Percentiles rank a stretch among this genome's conserved stretches.
Conservation (phyloP, 148 eudicot genomes). For the Euryodendron excelsum region DNA sequence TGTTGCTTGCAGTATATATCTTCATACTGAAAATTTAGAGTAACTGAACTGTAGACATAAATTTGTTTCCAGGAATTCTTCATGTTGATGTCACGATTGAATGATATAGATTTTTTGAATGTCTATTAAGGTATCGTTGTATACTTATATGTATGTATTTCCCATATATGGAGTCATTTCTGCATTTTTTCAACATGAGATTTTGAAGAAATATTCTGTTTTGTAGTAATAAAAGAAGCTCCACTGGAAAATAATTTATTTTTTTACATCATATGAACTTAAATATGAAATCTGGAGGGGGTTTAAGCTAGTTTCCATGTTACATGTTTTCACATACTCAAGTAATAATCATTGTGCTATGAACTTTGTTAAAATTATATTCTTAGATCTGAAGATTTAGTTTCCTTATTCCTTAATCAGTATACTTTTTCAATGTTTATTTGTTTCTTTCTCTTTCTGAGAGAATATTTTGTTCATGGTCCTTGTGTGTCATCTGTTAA, state of each 20-base stretch:
- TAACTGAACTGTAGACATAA: not conserved
- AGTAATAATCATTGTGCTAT: not conserved
- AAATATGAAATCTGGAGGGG: not conserved
- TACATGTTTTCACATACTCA: not conserved
- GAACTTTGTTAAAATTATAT: not conserved
- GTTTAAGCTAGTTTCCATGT: not conserved
- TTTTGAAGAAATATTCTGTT: not conserved
- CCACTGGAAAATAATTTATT: not conserved
- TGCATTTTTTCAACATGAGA: not conserved
- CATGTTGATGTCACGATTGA: not conserved
- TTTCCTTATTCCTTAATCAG: no score
- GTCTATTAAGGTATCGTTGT: not conserved
- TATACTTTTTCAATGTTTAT: constrained; percentile 1
- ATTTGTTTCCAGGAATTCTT: not conserved
- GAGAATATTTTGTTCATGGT: not conserved
- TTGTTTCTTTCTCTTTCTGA: not conserved
- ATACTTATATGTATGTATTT: not conserved
- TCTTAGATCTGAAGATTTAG: not conserved
- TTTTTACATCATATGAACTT: not conserved
- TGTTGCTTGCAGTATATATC: constrained; percentile 15
- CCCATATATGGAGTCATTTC: not conserved
- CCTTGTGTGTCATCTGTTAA: constrained; percentile 7
- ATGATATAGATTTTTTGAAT: not conserved
- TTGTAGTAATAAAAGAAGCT: not conserved
- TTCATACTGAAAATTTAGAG: not conserved